A percentile compares a stretch with the other conserved stretches of the same genome.
These are phyloP conservation scores for Cicer cuneatum DNA, from an alignment of 306 rosid species.

Conservation along the genomic window DNA sequence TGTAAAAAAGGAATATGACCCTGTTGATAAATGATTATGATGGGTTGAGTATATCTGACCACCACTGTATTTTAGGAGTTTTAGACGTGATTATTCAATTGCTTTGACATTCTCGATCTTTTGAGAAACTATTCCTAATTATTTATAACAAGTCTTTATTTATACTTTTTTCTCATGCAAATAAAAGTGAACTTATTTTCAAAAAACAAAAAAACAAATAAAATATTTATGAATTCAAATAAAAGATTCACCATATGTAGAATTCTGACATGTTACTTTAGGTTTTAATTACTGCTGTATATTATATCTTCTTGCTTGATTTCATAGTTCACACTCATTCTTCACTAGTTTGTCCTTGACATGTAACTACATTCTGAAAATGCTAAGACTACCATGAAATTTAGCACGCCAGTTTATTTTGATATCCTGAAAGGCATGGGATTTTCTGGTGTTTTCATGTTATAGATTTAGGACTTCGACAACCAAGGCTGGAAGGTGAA, in stretches of 20 bases:
- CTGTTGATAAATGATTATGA: slow-evolving; percentile 19
- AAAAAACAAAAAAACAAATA: too few relatives aligned
- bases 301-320: slow-evolving; percentile 1
- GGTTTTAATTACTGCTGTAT: slow-evolving; percentile 2
- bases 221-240: neutral
- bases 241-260: slow-evolving; percentile 9
- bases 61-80: slow-evolving; percentile 6
- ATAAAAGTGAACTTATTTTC: neutral
- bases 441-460: slow-evolving; percentile 56
- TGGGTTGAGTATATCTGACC: slow-evolving; percentile 8
- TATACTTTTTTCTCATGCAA: slow-evolving; percentile 19
- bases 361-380: slow-evolving; percentile 31
- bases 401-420: slow-evolving; percentile 22
- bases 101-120: slow-evolving; percentile 29
- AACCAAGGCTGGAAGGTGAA: slow-evolving; percentile 98
- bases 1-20: slow-evolving; percentile 16
- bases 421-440: slow-evolving; percentile 48
- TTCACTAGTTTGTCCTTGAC: slow-evolving; percentile 32
- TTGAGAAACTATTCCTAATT: slow-evolving; percentile 12
- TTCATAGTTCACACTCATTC: neutral
- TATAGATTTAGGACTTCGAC: slow-evolving; percentile 96
- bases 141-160: neutral
- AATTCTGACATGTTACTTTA: slow-evolving; percentile 18
- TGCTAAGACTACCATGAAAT: slow-evolving; percentile 12
- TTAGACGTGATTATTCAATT: slow-evolving; percentile 5